Percentiles rank a stretch among this genome's conserved stretches.
Evolutionary conservation across 768 basidiomycete genomes (phyloP).

Genomic region (Kwoniella europaea): DNA sequence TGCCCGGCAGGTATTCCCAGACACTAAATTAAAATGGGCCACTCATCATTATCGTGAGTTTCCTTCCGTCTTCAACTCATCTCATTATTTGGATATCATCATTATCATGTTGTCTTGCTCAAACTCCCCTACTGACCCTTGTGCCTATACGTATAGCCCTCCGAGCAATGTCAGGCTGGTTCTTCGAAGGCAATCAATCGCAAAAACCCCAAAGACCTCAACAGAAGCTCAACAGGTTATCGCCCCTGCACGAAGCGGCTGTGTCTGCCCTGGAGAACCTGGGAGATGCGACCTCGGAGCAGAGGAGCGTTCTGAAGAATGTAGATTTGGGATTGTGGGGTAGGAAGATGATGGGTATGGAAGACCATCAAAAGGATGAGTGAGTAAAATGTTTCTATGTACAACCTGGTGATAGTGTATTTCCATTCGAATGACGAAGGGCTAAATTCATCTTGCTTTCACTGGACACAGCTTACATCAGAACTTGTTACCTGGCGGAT

Average conservation of each 20-base stretch:
- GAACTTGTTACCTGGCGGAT: constrained; percentile 33
- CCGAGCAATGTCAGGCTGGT: constrained; percentile 30
- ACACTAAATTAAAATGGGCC: constrained; percentile 27
- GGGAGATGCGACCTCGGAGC: constrained; percentile 4
- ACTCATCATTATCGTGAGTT: constrained; percentile 39
- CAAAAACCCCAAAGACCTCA: constrained; percentile 15
- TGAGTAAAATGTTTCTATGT: constrained; percentile 7
- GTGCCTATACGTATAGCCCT: constrained; percentile 14
- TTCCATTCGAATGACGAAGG: too few relatives aligned
- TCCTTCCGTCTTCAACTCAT: not conserved
- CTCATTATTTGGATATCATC: too few relatives aligned
- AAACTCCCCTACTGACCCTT: too few relatives aligned
- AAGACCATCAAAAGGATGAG: constrained; percentile 34
- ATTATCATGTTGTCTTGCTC: too few relatives aligned
- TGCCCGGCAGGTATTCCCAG: constrained; percentile 20
- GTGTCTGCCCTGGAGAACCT: constrained; percentile 20
- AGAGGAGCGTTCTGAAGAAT: constrained; percentile 3
- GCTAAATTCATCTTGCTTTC: too few relatives aligned
- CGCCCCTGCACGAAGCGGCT: constrained; percentile 25
- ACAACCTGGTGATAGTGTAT: too few relatives aligned
- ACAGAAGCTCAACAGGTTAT: constrained; percentile 28
- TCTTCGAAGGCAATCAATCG: constrained; percentile 19
- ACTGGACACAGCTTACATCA: constrained; percentile 16
- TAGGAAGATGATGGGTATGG: constrained; percentile 30
- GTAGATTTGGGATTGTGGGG: constrained; percentile 26